These are phyloP conservation scores for Gonium pectorale DNA, from an alignment of 139 green algal species.

Conservation along the genomic window DNA sequence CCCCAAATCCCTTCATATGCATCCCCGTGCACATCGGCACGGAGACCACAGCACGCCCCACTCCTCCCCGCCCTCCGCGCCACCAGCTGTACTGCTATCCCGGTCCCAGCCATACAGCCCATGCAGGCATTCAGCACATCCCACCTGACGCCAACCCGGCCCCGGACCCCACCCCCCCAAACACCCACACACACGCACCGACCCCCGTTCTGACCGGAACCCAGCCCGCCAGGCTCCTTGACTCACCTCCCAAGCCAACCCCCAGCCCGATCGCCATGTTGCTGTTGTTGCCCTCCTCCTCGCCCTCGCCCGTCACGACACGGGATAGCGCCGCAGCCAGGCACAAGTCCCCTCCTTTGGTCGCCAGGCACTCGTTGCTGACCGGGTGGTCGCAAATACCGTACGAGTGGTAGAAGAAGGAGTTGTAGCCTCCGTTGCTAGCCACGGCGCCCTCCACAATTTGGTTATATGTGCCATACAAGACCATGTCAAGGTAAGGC, in stretches of 20 bases:
- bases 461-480: slow-evolving; percentile 24
- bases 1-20: too few species aligned
- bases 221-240: neutral
- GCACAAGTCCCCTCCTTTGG: slow-evolving; percentile 1
- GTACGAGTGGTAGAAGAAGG: slow-evolving; percentile 13
- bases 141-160: too few species aligned
- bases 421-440: slow-evolving; percentile 36
- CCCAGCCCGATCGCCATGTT: slow-evolving; percentile 20
- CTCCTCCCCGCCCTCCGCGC: too few species aligned
- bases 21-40: too few species aligned
- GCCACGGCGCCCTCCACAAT: neutral
- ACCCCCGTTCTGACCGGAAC: neutral
- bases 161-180: too few species aligned
- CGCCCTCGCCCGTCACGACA: neutral
- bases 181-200: too few species aligned
- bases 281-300: neutral
- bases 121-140: too few species aligned
- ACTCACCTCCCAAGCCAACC: slow-evolving; percentile 32
- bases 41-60: too few species aligned
- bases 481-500: slow-evolving; percentile 6
- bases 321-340: slow-evolving; percentile 1
- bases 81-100: too few species aligned
- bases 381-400: slow-evolving; percentile 14
- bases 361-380: neutral
- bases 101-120: too few species aligned